A percentile compares a stretch with the other conserved stretches of the same genome.
phyloP scores from a whole-genome alignment of 441 rosid species.

The Capsella rubella region DNA sequence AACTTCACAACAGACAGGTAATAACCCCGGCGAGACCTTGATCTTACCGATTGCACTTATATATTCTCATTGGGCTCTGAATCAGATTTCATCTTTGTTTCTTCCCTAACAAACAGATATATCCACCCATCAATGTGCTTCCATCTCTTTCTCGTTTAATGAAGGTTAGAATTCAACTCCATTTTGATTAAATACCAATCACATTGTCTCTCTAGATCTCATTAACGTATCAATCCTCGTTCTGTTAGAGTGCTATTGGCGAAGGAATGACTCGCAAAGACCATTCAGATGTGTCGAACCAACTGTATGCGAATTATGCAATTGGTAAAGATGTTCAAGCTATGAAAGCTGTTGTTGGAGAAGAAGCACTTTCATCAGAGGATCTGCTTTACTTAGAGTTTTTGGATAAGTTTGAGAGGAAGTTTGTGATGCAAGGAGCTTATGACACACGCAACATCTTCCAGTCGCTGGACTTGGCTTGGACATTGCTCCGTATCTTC shows the following conservation, averaged over 20 bases:
- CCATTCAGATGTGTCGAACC: conserved; percentile 99
- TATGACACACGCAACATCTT: conserved; percentile 96
- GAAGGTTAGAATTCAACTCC: conserved; percentile 59
- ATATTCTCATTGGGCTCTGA: not conserved
- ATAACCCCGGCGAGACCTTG: not conserved
- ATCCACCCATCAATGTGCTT: conserved; percentile 98
- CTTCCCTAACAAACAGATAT: conserved; percentile 65
- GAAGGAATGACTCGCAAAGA: conserved; percentile 99
- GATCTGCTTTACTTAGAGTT: conserved; percentile 98
- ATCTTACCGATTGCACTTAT: not conserved
- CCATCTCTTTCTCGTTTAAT: conserved; percentile 96
- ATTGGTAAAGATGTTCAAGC: conserved; percentile 99
- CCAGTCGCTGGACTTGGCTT: conserved; percentile 96
- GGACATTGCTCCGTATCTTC: conserved; percentile 98
- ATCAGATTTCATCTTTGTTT: not conserved
- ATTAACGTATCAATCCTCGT: conserved; percentile 7
- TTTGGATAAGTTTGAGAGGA: conserved; percentile 96
- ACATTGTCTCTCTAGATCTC: not conserved
- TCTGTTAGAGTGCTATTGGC: conserved; percentile 93
- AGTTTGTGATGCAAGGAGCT: conserved; percentile 97
- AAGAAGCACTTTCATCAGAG: conserved; percentile 99
- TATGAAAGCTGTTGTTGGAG: conserved; percentile 99
- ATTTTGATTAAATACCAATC: not conserved
- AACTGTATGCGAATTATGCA: conserved; percentile 98
- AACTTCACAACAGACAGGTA: conserved; percentile 94